phyloP scores from a whole-genome alignment of 805 yeast genomes.

The Starmerella potacharoeniae region DNA sequence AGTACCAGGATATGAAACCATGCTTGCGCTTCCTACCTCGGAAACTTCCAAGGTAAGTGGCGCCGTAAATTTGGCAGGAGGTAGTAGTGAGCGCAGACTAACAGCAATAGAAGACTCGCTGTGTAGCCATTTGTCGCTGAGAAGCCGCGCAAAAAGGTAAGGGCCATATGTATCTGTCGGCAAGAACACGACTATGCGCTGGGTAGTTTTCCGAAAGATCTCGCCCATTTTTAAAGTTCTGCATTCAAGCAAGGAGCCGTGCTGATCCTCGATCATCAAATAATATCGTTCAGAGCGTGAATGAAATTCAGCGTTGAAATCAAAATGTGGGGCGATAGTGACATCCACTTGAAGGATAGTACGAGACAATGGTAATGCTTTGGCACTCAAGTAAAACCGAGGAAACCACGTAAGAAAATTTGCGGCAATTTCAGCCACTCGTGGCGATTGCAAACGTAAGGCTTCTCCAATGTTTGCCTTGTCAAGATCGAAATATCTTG shows the following conservation, averaged over 20 bases:
- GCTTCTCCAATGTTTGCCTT: constrained; percentile 77
- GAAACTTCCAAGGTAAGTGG: not conserved
- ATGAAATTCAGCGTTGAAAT: constrained; percentile 60
- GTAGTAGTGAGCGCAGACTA: constrained; percentile 37
- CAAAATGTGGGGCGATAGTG: constrained; percentile 60
- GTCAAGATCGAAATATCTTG: constrained; percentile 52
- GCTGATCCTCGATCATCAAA: constrained; percentile 67
- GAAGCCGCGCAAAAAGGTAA: constrained; percentile 54
- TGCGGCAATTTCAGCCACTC: constrained; percentile 42
- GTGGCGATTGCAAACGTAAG: constrained; percentile 46
- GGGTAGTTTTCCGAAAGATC: not conserved
- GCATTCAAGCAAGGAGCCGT: constrained; percentile 52
- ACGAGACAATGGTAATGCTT: constrained; percentile 67
- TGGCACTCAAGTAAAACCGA: constrained; percentile 43
- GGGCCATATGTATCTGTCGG: constrained; percentile 31
- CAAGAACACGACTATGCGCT: not conserved
- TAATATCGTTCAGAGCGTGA: constrained; percentile 55
- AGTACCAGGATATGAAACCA: not conserved
- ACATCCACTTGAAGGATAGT: constrained; percentile 54
- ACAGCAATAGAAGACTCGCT: constrained; percentile 55
- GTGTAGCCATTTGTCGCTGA: constrained; percentile 81
- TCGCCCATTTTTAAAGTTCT: not conserved
- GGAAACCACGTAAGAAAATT: constrained; percentile 67
- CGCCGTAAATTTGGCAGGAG: constrained; percentile 36
- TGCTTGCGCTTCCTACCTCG: not conserved